Evolutionary conservation across 1,284 basidiomycete species (phyloP), one percentile per base, ranked within the genome.

Genomic region (Trichosporon sp.): DNA sequence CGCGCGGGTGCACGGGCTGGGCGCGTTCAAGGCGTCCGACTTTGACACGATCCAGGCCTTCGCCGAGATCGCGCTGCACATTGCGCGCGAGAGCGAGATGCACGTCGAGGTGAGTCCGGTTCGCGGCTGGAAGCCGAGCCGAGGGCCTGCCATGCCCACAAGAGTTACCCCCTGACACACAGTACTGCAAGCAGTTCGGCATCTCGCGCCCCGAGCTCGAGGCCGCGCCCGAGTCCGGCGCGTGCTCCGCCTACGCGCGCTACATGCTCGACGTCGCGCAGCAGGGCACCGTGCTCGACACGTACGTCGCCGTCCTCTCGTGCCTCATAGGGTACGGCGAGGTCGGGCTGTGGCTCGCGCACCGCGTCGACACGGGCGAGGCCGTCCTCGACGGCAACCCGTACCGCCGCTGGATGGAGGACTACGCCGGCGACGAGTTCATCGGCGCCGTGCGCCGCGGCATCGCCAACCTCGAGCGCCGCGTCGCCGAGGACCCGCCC

Each of bases 281-380:
- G 15, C 88, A 88, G 78, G 86, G 93, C 3, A 92, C 94, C 77
- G 81, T 88, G 13, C 87, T 89, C 31, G 90, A 89, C 71, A 84
- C 95, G 12, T 82, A 92, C 25, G 89, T 97, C 79, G 92, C 92
- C 0, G 87, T 95, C 1, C 88, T 91, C 18, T 90, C 92, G 4
- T 98, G 95, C 80, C 85, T 97, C 13, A 84, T 97, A 0, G 95
- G 95, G 0, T 98, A 98, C 77, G 95, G 93, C n/a, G 92, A 97
- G 80, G 92, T 96, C 0, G 95, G 94, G 0, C 83, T 92, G 51
- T 95, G 88, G 90, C 84, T 92, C 62, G 87, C 87, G 80, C 87
- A 85, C 64, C 86, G 90, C 71, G 86, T 89, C 0, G 75, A 78
- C 23, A 78, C 80, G 34, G 85, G 86, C 1, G 80, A 85, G 85